Percentiles rank a stretch among this genome's conserved stretches.
Evolutionary conservation across 2,329 filamentous ascomycete genomes (phyloP).

Genomic region (Phaeosphaeriaceae sp.): DNA sequence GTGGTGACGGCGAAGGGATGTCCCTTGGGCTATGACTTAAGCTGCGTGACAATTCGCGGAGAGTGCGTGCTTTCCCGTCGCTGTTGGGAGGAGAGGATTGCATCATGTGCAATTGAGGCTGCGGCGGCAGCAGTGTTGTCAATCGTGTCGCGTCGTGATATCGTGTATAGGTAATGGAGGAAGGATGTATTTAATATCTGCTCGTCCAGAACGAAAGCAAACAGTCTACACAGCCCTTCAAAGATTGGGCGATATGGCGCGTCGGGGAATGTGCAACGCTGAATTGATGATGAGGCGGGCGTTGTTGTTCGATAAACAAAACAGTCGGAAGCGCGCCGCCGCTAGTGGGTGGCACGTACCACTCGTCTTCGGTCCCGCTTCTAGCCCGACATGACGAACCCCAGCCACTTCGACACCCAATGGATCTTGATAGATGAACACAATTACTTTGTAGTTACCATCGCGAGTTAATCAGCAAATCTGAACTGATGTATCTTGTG

Average conservation of each 20-base stretch:
- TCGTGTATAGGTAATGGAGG: slow-evolving; percentile 33
- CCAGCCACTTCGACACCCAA: background rate
- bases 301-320: slow-evolving; percentile 27
- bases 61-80: slow-evolving; percentile 47
- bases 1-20: slow-evolving; percentile 37
- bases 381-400: background rate
- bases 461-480: background rate
- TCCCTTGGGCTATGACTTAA: slow-evolving; percentile 42
- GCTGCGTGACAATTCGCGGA: slow-evolving; percentile 46
- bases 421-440: too few relatives aligned
- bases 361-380: background rate
- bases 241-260: slow-evolving; percentile 21
- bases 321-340: slow-evolving; percentile 23
- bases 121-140: slow-evolving; percentile 4
- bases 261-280: slow-evolving; percentile 41
- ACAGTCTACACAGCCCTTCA: slow-evolving; percentile 24
- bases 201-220: slow-evolving; percentile 20
- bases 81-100: slow-evolving; percentile 46
- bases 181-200: slow-evolving; percentile 37
- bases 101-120: slow-evolving; percentile 24
- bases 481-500: background rate
- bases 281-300: slow-evolving; percentile 26
- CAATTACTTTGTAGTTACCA: too few relatives aligned
- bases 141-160: slow-evolving; percentile 40
- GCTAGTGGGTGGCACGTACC: slow-evolving; percentile 10